Evolutionary conservation across 2,329 filamentous ascomycete species (phyloP).

Genomic region (Fusarium sp.): DNA sequence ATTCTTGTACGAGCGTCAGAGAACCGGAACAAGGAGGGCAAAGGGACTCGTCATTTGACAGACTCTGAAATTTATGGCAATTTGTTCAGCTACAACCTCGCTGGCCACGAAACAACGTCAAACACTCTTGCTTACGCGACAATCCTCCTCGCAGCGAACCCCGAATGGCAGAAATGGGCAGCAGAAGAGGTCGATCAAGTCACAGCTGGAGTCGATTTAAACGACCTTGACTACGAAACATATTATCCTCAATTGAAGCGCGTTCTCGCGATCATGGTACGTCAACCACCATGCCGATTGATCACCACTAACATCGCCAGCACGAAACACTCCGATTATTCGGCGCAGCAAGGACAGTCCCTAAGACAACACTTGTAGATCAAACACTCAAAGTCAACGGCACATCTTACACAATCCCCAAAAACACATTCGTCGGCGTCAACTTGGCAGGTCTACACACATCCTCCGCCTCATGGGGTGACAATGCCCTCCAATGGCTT

Average conservation of each 20-base stretch:
- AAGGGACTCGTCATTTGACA: slow-evolving; percentile 44
- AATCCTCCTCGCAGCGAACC: slow-evolving; percentile 58
- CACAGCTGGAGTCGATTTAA: slow-evolving; percentile 13
- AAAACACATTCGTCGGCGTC: slow-evolving; percentile 34
- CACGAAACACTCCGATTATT: slow-evolving; percentile 39
- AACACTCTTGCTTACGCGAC: slow-evolving; percentile 57
- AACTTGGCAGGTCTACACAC: slow-evolving; percentile 35
- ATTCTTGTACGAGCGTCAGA: slow-evolving; percentile 37
- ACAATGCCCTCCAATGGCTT: slow-evolving; percentile 33
- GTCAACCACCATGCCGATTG: not conserved
- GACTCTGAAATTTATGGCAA: slow-evolving; percentile 62
- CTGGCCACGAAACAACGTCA: slow-evolving; percentile 64
- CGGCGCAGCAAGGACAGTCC: slow-evolving; percentile 32
- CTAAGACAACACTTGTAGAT: slow-evolving; percentile 32
- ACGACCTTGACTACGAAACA: slow-evolving; percentile 36
- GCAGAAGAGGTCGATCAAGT: slow-evolving; percentile 50
- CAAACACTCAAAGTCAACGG: slow-evolving; percentile 33
- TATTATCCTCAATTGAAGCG: slow-evolving; percentile 38
- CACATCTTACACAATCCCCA: slow-evolving; percentile 28
- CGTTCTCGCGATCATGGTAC: slow-evolving; percentile 36
- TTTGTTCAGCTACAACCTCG: slow-evolving; percentile 61
- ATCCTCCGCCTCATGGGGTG: slow-evolving; percentile 35
- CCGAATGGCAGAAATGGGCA: slow-evolving; percentile 59
- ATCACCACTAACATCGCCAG: not conserved
- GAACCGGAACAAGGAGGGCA: slow-evolving; percentile 6